Base-by-base conservation (phyloP, 768 basidiomycete species). In the Naganishia friedmannii region DNA sequence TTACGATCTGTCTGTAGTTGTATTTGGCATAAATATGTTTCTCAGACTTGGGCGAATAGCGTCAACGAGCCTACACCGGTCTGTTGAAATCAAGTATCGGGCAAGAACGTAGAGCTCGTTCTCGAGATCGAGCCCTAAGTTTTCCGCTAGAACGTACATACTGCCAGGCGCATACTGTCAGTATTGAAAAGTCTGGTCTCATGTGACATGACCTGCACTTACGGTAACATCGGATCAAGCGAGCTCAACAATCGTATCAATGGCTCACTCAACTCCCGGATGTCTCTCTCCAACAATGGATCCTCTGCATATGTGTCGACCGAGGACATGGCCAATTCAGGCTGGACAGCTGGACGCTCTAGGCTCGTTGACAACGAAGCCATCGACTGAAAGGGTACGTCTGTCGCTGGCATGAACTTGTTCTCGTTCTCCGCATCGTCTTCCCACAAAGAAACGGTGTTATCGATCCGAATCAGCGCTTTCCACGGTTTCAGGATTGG, bases 11-110 rank as follows among this genome's bases (percentile, higher is more conserved):
- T 76, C 75, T 9, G 69, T 71, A 23, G 78, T 75, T 0, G 80
- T 79, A 4, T 79, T 84, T 19, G 91, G 86, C 51, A 94, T 83
- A 4, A 87, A 96, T 0, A 92, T 86, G 0, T 91, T 93, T 80
- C 90, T 89, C 53, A 97, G 80, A 54, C 88, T 86, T 3, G 81
- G 83, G 75, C 93, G 90, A 37, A 98, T 87, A 21, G 88, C 86
- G 72, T 97, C 93, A 53, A 96, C 89, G 31, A 98, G 83, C 74
- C 92, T 92, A 6, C 92, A 95, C 76, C 91, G 86, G 66, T 91
- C 86, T 81, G 93, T 93, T 70, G 91, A 88, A 34, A 97, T 90
- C 34, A 99, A 84, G 86, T 93, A 93, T 21, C 92, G 87, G 10
- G 95, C 94, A n/a, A 90, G 87, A 0, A 93, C 91, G 76, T 90